A percentile compares a stretch with the other conserved stretches of the same genome.
These are phyloP conservation scores for Ustilago nuda DNA, from an alignment of 1,284 basidiomycete genomes.

Conservation along the genomic window DNA sequence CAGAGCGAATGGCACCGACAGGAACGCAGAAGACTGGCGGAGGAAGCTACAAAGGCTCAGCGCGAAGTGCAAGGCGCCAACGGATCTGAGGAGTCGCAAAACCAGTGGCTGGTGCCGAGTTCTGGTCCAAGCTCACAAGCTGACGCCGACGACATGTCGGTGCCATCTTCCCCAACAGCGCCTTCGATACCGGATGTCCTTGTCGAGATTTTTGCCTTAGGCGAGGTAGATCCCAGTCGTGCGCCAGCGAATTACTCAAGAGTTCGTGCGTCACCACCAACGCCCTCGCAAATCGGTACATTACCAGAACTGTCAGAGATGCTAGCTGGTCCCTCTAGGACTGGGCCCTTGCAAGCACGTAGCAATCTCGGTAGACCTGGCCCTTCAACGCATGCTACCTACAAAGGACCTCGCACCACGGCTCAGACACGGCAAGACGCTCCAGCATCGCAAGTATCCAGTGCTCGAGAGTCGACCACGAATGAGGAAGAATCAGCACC, in stretches of 20 bases:
- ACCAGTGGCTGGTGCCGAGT: constrained; percentile 44
- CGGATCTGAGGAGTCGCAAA: constrained; percentile 34
- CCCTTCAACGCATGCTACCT: constrained; percentile 15
- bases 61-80: constrained; percentile 18
- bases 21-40: constrained; percentile 41
- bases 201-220: constrained; percentile 30
- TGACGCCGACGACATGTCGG: constrained; percentile 24
- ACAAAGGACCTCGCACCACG: constrained; percentile 26
- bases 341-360: background rate
- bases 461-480: constrained; percentile 6
- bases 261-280: constrained; percentile 12
- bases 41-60: constrained; percentile 36
- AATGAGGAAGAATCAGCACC: constrained; percentile 21
- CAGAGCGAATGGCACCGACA: constrained; percentile 59
- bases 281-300: constrained; percentile 30
- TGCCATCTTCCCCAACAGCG: constrained; percentile 19
- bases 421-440: background rate
- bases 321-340: constrained; percentile 11
- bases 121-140: constrained; percentile 45
- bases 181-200: constrained; percentile 17
- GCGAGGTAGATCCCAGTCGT: background rate
- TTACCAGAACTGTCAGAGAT: constrained; percentile 40
- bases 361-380: background rate
- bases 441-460: background rate
- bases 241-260: background rate